phyloP scores from a whole-genome alignment of 768 basidiomycete genomes.

The Trametes elegans region DNA sequence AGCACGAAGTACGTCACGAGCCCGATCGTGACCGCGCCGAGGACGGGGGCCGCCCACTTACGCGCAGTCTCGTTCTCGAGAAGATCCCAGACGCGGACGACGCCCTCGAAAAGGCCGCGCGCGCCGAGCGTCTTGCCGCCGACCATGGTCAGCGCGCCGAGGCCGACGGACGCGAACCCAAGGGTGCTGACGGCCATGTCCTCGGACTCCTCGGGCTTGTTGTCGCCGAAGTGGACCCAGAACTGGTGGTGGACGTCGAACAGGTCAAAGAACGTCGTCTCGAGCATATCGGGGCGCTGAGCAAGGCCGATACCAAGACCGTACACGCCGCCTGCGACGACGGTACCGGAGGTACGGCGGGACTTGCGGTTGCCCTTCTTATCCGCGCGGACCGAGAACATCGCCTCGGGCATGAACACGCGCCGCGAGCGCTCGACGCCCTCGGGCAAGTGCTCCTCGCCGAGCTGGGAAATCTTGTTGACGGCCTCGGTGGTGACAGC shows the following conservation, averaged over 20 bases:
- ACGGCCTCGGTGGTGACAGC: conserved; percentile 63
- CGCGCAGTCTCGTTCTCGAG: conserved; percentile 77
- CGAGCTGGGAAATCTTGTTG: conserved; percentile 61
- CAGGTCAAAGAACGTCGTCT: conserved; percentile 79
- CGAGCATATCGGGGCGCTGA: conserved; percentile 71
- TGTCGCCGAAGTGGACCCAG: conserved; percentile 64
- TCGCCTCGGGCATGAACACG: conserved; percentile 95
- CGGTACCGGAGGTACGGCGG: conserved; percentile 39
- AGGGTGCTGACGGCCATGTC: conserved; percentile 59
- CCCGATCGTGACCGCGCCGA: conserved; percentile 76
- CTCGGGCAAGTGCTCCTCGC: conserved; percentile 73
- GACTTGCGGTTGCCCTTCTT: conserved; percentile 35
- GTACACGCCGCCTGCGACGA: conserved; percentile 74
- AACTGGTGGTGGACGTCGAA: conserved; percentile 86
- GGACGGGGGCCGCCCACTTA: conserved; percentile 83
- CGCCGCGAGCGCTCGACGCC: conserved; percentile 79
- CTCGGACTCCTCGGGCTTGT: conserved; percentile 38
- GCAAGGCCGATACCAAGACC: conserved; percentile 85
- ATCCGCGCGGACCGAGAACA: conserved; percentile 69
- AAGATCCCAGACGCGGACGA: conserved; percentile 72
- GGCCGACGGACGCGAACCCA: conserved; percentile 68
- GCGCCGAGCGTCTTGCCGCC: conserved; percentile 80
- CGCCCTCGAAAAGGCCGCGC: conserved; percentile 73
- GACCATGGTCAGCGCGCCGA: conserved; percentile 88
- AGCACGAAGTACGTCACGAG: conserved; percentile 77